Evolutionary conservation across 2,329 filamentous ascomycete genomes (phyloP), one percentile per base, ranked within the genome.

Genomic region (Ambrosiella xylebori): DNA sequence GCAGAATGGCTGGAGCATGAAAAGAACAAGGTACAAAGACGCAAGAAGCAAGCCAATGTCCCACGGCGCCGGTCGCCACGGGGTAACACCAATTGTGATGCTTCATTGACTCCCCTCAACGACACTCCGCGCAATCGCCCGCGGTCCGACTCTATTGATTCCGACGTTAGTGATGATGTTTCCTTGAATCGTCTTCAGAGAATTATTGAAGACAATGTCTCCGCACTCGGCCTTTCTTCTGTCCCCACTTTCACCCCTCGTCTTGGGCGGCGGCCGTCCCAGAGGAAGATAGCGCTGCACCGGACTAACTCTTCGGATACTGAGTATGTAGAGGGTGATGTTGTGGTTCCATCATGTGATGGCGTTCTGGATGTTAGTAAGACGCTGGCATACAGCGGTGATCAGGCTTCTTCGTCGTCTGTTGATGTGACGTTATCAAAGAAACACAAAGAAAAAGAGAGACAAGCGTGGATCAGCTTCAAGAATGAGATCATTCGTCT

Each of bases 401-500:
- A 80, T 8, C 66, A 66, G 35, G 66, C 67, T 17, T 65, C 67
- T 2, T 68, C 68, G 36, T 71, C 73, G 13, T 66, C 70, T 38
- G 27, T 54, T 11, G 51, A 37, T 19, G 35, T 54, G 36, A 13
- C 47, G 27, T 55, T 51, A 13, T 74, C 72, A 58, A 73, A 71
- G 59, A 73, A 71, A 59, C 74, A 75, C 44, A 60, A 47, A 36
- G 75, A 78, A 38, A 88, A 85, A 66, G 87, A 91, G 61, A 78
- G 75, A 47, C 82, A 87, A 66, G 82, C 82, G 2, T 96, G 91
- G 93, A 67, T 79, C n/a, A 74, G 70, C 7, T 98, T 96, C 76
- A 96, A 96, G 69, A 85, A 82, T 61, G 91, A 98, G 67, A 93
- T 97, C 62, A 78, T 97, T 58, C 85, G 89, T 41, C 76, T 97